Evolutionary conservation across 495 filamentous ascomycete species (phyloP), one percentile per base, ranked within the genome.

Genomic region (Hypoxylon subgilvum): DNA sequence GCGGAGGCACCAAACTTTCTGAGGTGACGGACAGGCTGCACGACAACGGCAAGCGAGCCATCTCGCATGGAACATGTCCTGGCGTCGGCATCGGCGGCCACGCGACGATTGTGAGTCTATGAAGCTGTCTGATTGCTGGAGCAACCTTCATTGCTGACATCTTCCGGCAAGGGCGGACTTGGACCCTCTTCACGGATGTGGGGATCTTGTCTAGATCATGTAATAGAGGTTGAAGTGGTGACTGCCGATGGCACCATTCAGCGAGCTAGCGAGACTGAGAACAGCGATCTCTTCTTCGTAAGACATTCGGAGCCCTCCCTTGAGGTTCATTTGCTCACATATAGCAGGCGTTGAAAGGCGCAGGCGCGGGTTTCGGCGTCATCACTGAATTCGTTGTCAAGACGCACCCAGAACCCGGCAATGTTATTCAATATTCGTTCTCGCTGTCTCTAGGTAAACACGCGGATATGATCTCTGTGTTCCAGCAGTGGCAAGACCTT

Each of bases 11-110:
- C 4, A 73, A 75, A 13, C 73, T 92, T 1, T 83, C 84, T 2
- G 81, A 88, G 59, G 67, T 92, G 2, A 82, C 82, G 1, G 50
- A 75, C 13, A 76, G 59, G 30, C 71, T 92, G n/a, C 84, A 81
- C 58, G 69, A 82, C 19, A 78, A 83, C 44, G 87, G 86, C 1
- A 74, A 81, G 19, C 75, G 88, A 5, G 88, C 86, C 10, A 79
- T 91, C 4, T 68, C 88, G 0, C 89, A 89, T 57, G 88, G 86
- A 13, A 83, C 82, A 9, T 87, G 82, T 51, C 81, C 86, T 19
- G 72, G 72, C 4, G 74, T 80, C n/a, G 90, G 90, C 12, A 79
- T 88, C 16, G 88, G 85, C 17, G 90, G 90, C 4, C 90, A 93
- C 67, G 78, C 82, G 41, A 86, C 86, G 8, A 81, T 83, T 59